These are phyloP conservation scores for Panicum miliaceum DNA, from an alignment of 176 grass and related monocot genomes.

Conservation along the genomic window DNA sequence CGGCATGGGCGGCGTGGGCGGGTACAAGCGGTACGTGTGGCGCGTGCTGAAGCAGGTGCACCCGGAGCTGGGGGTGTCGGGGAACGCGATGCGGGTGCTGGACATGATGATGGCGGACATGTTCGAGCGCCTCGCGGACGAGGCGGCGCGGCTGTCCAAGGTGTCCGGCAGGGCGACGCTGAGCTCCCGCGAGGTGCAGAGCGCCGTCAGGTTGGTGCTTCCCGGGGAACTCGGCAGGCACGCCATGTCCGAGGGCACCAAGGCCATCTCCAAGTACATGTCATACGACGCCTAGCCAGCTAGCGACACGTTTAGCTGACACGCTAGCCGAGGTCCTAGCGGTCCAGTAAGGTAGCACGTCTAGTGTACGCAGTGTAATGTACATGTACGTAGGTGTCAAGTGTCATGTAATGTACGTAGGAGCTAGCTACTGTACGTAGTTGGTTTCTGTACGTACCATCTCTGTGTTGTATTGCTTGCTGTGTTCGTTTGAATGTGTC, in stretches of 20 bases:
- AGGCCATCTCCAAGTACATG: constrained; percentile 62
- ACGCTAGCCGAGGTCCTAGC: no score
- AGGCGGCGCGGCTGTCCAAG: constrained; percentile 62
- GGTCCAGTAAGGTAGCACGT: no score
- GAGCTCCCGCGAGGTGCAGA: constrained; percentile 65
- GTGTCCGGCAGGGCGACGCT: constrained; percentile 41
- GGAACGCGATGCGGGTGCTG: constrained; percentile 68
- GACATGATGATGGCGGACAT: constrained; percentile 89
- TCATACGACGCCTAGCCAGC: not conserved
- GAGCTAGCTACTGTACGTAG: no score
- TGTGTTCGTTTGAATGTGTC: no score
- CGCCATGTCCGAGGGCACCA: constrained; percentile 60
- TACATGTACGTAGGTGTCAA: no score
- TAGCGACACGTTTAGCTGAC: not conserved
- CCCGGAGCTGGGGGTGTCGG: constrained; percentile 63
- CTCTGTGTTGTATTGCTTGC: no score
- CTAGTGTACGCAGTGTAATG: no score
- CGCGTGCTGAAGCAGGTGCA: constrained; percentile 94
- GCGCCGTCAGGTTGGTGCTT: constrained; percentile 65
- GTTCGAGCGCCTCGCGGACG: constrained; percentile 78
- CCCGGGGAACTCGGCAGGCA: constrained; percentile 62
- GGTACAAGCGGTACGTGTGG: constrained; percentile 88
- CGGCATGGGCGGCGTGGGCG: constrained; percentile 49
- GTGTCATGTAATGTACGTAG: no score
- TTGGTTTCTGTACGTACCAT: no score